Evolutionary conservation across 176 grass and related monocot genomes (phyloP), one percentile per base, ranked within the genome.

Genomic region (Aechmea fasciata): DNA sequence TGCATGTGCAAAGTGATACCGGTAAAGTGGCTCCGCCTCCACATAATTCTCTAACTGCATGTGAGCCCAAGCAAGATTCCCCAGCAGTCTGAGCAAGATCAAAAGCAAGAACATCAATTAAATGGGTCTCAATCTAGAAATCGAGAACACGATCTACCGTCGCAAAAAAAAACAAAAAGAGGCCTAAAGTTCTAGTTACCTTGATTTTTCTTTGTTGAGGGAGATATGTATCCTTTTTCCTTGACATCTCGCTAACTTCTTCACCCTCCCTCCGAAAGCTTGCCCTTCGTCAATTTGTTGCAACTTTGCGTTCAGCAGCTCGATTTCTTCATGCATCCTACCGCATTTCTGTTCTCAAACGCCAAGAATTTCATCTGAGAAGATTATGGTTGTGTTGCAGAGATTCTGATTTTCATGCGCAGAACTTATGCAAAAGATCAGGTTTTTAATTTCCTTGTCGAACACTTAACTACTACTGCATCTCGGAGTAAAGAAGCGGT

Each of bases 331-430:
- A 63, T 87, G 69, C 64, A 55, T 91, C 68, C 81, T 81, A 61
- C 88, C 84, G 15, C 88, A 84, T 87, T 84, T 91, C 88, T 91
- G 68, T 71, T 84, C 77, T 13, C 11, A 88, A 59, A 88, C 71
- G 15, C 48, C 72, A 50, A 68, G 9, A 15, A 63, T 70, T 77
- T 11, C 2, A 65, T 66, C 80, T 11, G 79, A 50, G 49, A 69
- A 69, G 52, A 17, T 8, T 41, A 59, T 59, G 19, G 4, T 41
- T 41, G 33, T 41, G 33, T 41, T 6, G 4, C 33, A 41, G 33
- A 41, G 33, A 4, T 41, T 41, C 33, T 6, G 33, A 41, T 41
- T 41, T 41, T 41, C 33, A 41, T 41, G 33, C 33, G 33, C 33
- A 41, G 33, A 41, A 41, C 33, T 41, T 7, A 41, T 41, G 33